Evolutionary conservation across 441 rosid genomes (phyloP).

Genomic region (Lepidium campestre): DNA sequence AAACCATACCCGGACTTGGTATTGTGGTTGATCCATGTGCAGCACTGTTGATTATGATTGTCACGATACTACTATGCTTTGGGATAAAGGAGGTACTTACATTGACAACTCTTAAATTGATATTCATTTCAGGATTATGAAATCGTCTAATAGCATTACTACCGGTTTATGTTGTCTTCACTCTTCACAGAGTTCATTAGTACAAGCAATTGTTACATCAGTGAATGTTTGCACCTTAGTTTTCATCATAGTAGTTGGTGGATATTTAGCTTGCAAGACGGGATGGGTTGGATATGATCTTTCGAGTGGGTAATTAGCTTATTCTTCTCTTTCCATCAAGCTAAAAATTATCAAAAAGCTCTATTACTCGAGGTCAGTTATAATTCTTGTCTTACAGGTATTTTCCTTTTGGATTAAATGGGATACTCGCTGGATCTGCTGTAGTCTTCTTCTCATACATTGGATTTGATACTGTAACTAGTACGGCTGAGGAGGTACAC

Average conservation of each 20-base stretch:
- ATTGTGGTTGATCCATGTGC: slow-evolving; percentile 91
- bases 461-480: slow-evolving; percentile 82
- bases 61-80: slow-evolving; percentile 79
- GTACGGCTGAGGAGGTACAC: slow-evolving; percentile 84
- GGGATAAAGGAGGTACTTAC: slow-evolving; percentile 94
- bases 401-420: slow-evolving; percentile 75
- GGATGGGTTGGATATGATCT: slow-evolving; percentile 85
- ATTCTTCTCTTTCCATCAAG: slow-evolving; percentile 6
- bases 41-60: slow-evolving; percentile 66
- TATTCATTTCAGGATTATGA: neutral
- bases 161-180: neutral
- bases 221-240: slow-evolving; percentile 76
- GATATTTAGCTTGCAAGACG: slow-evolving; percentile 67
- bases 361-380: slow-evolving; percentile 1
- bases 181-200: slow-evolving; percentile 58
- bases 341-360: neutral
- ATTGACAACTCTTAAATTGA: neutral
- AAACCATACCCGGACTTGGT: slow-evolving; percentile 70
- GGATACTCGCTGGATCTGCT: slow-evolving; percentile 86
- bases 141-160: neutral
- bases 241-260: slow-evolving; percentile 67
- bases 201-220: slow-evolving; percentile 69
- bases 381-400: slow-evolving; percentile 37
- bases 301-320: slow-evolving; percentile 49
- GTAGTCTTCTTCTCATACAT: slow-evolving; percentile 80